Percentiles rank a stretch among this genome's conserved stretches.
These are phyloP conservation scores for Ophidiomyces ophidiicola DNA, from an alignment of 2,329 filamentous ascomycete species.

Conservation along the genomic window DNA sequence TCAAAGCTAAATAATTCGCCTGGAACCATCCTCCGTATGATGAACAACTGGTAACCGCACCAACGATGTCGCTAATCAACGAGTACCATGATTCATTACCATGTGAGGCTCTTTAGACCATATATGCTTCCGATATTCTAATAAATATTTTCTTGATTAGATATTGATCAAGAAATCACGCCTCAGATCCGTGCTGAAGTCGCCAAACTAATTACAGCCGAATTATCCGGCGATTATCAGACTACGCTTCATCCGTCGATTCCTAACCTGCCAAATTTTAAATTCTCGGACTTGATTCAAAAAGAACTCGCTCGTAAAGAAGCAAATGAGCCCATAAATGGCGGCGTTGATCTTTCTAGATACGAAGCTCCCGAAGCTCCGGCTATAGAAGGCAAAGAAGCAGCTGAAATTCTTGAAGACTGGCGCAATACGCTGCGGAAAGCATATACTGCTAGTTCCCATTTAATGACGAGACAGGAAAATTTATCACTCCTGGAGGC, in stretches of 20 bases:
- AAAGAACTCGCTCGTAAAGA: constrained; percentile 58
- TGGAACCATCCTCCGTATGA: too few species aligned
- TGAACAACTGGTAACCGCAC: not conserved
- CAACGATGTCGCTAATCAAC: constrained; percentile 53
- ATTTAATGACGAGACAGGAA: constrained; percentile 44
- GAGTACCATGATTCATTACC: constrained; percentile 68
- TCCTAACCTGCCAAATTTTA: constrained; percentile 40
- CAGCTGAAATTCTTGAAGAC: constrained; percentile 27
- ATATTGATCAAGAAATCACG: constrained; percentile 67
- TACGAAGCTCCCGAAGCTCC: constrained; percentile 66
- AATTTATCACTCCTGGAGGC: constrained; percentile 64
- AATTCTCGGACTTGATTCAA: constrained; percentile 54
- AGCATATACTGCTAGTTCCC: constrained; percentile 47
- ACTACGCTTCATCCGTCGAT: constrained; percentile 47
- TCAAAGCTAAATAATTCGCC: too few species aligned
- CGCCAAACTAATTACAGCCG: constrained; percentile 55
- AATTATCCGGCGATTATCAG: constrained; percentile 43
- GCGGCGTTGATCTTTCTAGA: constrained; percentile 60
- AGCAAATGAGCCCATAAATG: constrained; percentile 45
- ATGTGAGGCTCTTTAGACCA: constrained; percentile 42
- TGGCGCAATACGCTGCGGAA: constrained; percentile 43
- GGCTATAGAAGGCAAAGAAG: constrained; percentile 23
- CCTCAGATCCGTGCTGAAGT: constrained; percentile 50
- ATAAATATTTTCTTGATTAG: constrained; percentile 34
- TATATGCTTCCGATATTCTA: constrained; percentile 11